phyloP scores from a whole-genome alignment of 345 rosid species.

The Pistacia integerrima region DNA sequence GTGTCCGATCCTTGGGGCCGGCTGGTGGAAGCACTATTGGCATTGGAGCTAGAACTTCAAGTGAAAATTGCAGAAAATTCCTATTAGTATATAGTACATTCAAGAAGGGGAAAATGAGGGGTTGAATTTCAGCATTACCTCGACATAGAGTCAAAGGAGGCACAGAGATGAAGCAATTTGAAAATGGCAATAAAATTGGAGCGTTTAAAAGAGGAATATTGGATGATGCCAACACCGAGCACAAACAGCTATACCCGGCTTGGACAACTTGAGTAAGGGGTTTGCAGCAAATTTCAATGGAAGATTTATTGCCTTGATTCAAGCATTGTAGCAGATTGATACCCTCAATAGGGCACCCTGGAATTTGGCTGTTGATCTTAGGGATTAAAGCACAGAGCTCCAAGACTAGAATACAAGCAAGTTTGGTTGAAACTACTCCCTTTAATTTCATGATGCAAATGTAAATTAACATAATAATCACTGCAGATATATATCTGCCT shows the following conservation, averaged over 20 bases:
- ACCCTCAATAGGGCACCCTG: conserved; percentile 30
- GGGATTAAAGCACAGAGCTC: conserved; percentile 14
- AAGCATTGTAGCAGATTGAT: conserved; percentile 32
- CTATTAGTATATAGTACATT: neutral
- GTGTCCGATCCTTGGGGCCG: conserved; percentile 5
- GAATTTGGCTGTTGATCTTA: conserved; percentile 18
- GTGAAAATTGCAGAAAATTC: neutral
- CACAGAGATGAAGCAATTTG: conserved; percentile 31
- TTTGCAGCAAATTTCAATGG: conserved; percentile 38
- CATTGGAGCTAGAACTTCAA: conserved; percentile 27
- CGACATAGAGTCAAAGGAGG: conserved; percentile 40
- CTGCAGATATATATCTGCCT: neutral
- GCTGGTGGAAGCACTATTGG: conserved; percentile 24
- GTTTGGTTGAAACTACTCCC: neutral
- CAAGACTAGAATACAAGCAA: conserved; percentile 19
- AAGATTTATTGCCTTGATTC: conserved; percentile 22
- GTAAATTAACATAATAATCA: neutral
- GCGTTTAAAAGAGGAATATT: conserved; percentile 10
- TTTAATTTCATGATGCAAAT: conserved; percentile 15
- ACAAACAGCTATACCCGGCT: conserved; percentile 37
- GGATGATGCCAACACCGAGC: conserved; percentile 29
- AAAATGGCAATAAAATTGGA: conserved; percentile 29
- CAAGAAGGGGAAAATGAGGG: neutral
- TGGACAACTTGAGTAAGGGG: conserved; percentile 29
- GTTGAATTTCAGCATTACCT: conserved; percentile 19